Percentiles rank a stretch among this genome's conserved stretches.
phyloP scores from a whole-genome alignment of 495 filamentous ascomycete genomes.

The Cudoniella acicularis region DNA sequence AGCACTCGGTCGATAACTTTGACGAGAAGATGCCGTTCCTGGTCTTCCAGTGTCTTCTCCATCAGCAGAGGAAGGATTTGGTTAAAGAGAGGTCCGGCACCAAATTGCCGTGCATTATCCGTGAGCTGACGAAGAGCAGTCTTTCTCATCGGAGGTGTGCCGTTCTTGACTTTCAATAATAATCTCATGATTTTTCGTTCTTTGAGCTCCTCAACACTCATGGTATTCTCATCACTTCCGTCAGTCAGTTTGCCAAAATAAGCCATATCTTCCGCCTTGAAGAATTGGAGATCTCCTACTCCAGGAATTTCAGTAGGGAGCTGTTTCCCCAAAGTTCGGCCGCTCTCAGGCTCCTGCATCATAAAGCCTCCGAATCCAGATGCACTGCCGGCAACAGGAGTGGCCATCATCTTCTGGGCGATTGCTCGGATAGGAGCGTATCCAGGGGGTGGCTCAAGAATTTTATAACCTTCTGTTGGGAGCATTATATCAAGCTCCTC shows the following conservation, averaged over 20 bases:
- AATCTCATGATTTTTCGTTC: conserved; percentile 98
- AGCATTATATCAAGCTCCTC: conserved; percentile 93
- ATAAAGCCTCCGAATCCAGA: conserved; percentile 80
- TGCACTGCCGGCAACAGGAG: conserved; percentile 50
- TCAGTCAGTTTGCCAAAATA: conserved; percentile 99
- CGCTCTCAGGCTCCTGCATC: conserved; percentile 93
- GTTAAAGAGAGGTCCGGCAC: conserved; percentile 91
- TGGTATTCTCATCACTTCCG: conserved; percentile 83
- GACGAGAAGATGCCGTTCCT: conserved; percentile 96
- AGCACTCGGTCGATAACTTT: conserved; percentile 99
- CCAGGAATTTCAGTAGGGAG: conserved; percentile 96
- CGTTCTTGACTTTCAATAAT: conserved; percentile 98
- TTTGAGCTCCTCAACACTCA: conserved; percentile 93
- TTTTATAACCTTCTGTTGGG: conserved; percentile 87
- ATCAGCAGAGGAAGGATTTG: conserved; percentile 96
- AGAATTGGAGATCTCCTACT: conserved; percentile 96
- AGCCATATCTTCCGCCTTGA: conserved; percentile 98
- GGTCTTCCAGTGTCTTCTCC: conserved; percentile 98
- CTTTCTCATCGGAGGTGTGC: conserved; percentile 98
- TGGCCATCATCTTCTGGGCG: conserved; percentile 72
- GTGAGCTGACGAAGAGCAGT: conserved; percentile 97
- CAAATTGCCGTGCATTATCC: conserved; percentile 96
- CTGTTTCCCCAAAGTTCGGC: conserved; percentile 70
- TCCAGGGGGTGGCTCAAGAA: conserved; percentile 87
- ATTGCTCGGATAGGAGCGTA: conserved; percentile 82